Evolutionary conservation across 176 grass and related monocot species (phyloP).

Genomic region (Aechmea fasciata): DNA sequence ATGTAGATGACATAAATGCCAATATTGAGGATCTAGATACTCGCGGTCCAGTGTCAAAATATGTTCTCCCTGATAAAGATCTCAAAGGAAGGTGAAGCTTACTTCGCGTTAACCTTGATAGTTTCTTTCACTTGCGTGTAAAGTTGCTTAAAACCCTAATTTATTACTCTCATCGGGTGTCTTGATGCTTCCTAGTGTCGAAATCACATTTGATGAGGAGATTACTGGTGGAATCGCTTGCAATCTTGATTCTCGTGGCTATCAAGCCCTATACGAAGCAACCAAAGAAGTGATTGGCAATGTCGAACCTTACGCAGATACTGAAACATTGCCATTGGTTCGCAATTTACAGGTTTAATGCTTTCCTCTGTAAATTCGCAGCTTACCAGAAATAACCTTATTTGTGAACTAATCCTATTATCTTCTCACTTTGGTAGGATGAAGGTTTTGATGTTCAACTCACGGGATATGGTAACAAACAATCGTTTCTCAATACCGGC

Average conservation of each 20-base stretch:
- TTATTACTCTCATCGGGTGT: neutral
- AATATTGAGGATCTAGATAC: constrained; percentile 52
- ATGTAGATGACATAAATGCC: constrained; percentile 71
- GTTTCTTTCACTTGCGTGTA: neutral
- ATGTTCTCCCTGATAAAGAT: constrained; percentile 91
- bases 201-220: constrained; percentile 58
- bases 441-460: constrained; percentile 99
- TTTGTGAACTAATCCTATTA: constrained; percentile 22
- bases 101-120: constrained; percentile 1
- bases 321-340: constrained; percentile 82
- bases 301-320: constrained; percentile 85
- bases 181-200: constrained; percentile 38
- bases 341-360: constrained; percentile 73
- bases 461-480: constrained; percentile 64
- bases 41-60: constrained; percentile 85
- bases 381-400: neutral
- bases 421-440: constrained; percentile 41
- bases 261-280: constrained; percentile 79
- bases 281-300: constrained; percentile 71
- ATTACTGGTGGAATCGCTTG: constrained; percentile 83
- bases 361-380: neutral
- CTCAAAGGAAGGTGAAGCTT: constrained; percentile 66
- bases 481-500: too few relatives aligned
- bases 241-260: constrained; percentile 67
- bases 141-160: neutral